A percentile compares a stretch with the other conserved stretches of the same genome.
Conservation (phyloP, 164 flowering plant species). For the Euptelea pleiosperma region DNA sequence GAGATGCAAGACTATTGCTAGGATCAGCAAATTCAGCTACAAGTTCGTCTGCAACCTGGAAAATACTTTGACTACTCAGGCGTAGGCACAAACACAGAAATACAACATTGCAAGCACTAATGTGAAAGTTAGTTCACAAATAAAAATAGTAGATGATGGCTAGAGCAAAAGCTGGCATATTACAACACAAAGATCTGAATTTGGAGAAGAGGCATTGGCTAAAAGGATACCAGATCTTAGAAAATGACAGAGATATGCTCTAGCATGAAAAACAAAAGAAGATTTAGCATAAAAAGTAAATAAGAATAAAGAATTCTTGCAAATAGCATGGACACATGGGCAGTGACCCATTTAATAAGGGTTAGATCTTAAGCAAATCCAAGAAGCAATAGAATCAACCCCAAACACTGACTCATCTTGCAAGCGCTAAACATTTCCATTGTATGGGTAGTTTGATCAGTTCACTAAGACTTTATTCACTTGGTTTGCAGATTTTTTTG, state of each 20-base stretch:
- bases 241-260: neutral
- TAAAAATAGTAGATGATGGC: neutral
- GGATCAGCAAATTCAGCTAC: conserved; percentile 78
- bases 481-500: neutral
- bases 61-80: conserved; percentile 16
- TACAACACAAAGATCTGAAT: neutral
- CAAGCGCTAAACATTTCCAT: neutral
- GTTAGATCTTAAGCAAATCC: neutral
- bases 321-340: too few species aligned
- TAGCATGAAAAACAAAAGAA: conserved; percentile 1
- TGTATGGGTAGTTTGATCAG: neutral
- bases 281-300: neutral
- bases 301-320: neutral
- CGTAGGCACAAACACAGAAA: neutral
- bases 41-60: conserved; percentile 89
- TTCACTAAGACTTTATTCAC: neutral
- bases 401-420: too few species aligned
- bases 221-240: neutral
- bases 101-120: neutral
- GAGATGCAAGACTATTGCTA: conserved; percentile 32
- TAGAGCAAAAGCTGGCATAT: neutral
- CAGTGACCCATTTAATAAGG: neutral
- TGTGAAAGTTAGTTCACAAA: neutral
- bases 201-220: neutral
- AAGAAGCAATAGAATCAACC: too few species aligned